Base-by-base conservation (phyloP, 2,329 filamentous ascomycete species). In the Raffaelea arxii region DNA sequence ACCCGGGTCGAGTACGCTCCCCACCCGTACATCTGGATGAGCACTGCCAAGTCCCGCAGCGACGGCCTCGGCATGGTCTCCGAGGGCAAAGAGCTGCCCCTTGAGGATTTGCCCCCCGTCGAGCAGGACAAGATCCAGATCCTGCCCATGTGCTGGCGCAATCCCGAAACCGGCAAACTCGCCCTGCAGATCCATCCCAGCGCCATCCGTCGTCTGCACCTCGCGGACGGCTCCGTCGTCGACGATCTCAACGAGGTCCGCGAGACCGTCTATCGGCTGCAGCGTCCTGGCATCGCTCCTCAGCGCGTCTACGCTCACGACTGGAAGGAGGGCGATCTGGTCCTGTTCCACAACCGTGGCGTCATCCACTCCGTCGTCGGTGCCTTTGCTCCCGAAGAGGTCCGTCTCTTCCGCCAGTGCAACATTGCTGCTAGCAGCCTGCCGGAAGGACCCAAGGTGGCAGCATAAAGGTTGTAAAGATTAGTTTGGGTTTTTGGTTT, bases 1-100 rank as follows among this genome's bases (percentile, higher is more conserved):
- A 82, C 82, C 19, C 77, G 71, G 48, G 74, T 87, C 40, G 83
- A 89, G 63, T 90, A 90, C 58, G 84, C 84, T 0, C 73, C 85
- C 3, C 85, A 90, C 55, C 85, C 85, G 5, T 90, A 90, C 62
- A 78, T 90, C 51, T 91, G 85, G 85, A 90, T 90, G 82, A 79
- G 74, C 48, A 61, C 69, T 22, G 82, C 84, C 40, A 78, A 76
- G 55, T 81, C 82, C 35, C 77, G 76, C 16, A 68, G 82, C 6
- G 77, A 80, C 43, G 86, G 85, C 0, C 74, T 90, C 0, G 86
- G 85, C n/a, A 65, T 90, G 47, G 66, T 83, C 23, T 82, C 79
- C 0, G 51, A 54, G 47, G 54, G 55, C 45, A 49, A 44, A 35
- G 85, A 90, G 56, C 67, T 88, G 1, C 60, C 77, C 0, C 44